Evolutionary conservation across 2,329 filamentous ascomycete species (phyloP), one percentile per base, ranked within the genome.

Genomic region (Sclerotinia subarctica): DNA sequence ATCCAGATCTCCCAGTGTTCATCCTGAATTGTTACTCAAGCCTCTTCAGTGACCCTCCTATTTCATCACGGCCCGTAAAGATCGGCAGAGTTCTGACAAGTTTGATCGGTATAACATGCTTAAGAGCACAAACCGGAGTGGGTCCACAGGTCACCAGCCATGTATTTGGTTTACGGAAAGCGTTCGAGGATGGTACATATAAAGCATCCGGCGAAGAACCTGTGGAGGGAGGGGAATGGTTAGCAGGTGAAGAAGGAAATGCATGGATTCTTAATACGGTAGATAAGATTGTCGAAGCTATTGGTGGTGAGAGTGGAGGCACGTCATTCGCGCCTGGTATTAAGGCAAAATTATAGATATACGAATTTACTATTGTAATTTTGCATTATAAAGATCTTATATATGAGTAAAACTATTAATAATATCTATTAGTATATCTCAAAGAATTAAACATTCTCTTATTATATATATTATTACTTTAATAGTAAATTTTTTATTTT

Each of bases 61-160:
- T 73, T 3, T 78, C 78, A 19, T 68, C 64, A 8, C 75, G 78
- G 5, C 80, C 79, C 29, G 83, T 82, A 0, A 84, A 82, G 24
- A 85, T 91, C 0, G 92, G 92, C 0, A 80, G 92, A 0, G 84
- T 91, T 0, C 79, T 93, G 70, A 95, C 92, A 0, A 90, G 86
- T 66, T 78, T 95, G 17, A 83, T 93, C 5, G 92, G 90, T 0
- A 84, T 96, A 42, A 83, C 91, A 6, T 93, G 91, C 74, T 77
- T 96, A 77, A 81, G 92, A 4, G 85, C 92, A 56, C 92, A 95
- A 82, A 91, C 90, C 13, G 92, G 92, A 0, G 92, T 95, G 0
- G 92, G 88, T 0, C 92, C 92, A 1, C 92, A 95, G 81, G 91
- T 96, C 17, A 80, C 90, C 24, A 92, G 89, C 72, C 92, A 96